These are phyloP conservation scores for Aurifilum marmelostoma DNA, from an alignment of 2,329 filamentous ascomycete species.

Conservation along the genomic window DNA sequence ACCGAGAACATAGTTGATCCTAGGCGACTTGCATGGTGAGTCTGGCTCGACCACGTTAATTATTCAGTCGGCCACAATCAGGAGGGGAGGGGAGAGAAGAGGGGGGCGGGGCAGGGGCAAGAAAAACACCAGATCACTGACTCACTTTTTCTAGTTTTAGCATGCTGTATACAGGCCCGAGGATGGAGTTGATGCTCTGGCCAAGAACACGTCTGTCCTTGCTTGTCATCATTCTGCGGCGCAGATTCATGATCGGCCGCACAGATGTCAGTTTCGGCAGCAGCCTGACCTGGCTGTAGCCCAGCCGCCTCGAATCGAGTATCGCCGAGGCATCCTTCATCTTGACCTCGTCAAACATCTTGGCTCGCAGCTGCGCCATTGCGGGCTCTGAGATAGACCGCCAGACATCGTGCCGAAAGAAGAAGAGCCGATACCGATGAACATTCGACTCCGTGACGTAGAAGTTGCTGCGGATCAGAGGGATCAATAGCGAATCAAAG, in stretches of 20 bases:
- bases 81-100: not conserved
- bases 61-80: not conserved
- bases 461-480: conserved; percentile 84
- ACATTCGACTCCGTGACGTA: conserved; percentile 90
- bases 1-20: conserved; percentile 82
- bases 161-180: conserved; percentile 72
- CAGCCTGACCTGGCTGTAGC: conserved; percentile 77
- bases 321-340: conserved; percentile 57
- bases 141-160: conserved; percentile 77
- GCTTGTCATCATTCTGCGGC: conserved; percentile 58
- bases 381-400: conserved; percentile 73
- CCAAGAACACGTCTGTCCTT: conserved; percentile 60
- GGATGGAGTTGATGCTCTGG: conserved; percentile 66
- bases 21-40: conserved; percentile 60
- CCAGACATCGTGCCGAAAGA: conserved; percentile 95
- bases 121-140: not conserved
- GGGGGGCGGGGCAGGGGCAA: not conserved
- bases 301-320: conserved; percentile 66
- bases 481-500: conserved; percentile 89
- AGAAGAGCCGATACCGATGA: conserved; percentile 83
- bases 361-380: conserved; percentile 65
- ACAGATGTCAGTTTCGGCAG: conserved; percentile 79
- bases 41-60: conserved; percentile 37
- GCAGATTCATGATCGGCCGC: conserved; percentile 86
- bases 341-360: conserved; percentile 80